Evolutionary conservation across 139 green algal species (phyloP), one percentile per base, ranked within the genome.

Genomic region (Ulvella scutata): DNA sequence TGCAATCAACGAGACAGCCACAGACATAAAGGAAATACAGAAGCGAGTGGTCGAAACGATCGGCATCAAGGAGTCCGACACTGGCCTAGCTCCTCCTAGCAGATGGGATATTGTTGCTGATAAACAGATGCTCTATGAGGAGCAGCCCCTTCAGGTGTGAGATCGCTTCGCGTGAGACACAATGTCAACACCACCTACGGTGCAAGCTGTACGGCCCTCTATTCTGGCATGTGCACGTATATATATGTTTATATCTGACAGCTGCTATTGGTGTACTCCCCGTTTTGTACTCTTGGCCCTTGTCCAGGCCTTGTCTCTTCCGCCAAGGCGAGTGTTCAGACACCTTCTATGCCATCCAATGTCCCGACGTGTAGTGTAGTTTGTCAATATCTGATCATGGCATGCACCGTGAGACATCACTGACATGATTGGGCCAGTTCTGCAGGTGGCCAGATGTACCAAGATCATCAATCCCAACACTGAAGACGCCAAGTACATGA

Each of bases 401-500:
- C 37, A 21, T 51, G 72, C 72, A 61, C 37, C 13, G 17, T 28
- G 17, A 61, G 20, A 20, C 20, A 51, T 29, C 10, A 74, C 23
- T 35, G 74, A 33, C n/a, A 74, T 4, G 6, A 51, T 75, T 35
- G 35, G 23, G 40, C 3, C 61, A 23, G 38, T 3, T 2, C 3
- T 79, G 31, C 83, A 97, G 86, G 95, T 99, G 3, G 92, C 95
- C 0, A 86, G 95, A 26, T 99, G 95, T 86, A 99, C 95, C 6
- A 99, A 99, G 81, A 99, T 99, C 86, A 99, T 99, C 83, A 97
- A 96, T 73, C 89, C 93, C 21, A 88, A 88, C 75, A 97, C 92
- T 0, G 94, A 98, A 34, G 93, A 99, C 34, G 89, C 95, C n/a
- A 96, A 98, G 82, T 99, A 99, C 73, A 85, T 99, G 72, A 99